phyloP scores from a whole-genome alignment of 2,329 filamentous ascomycete species.

The Aspergillus sp. region DNA sequence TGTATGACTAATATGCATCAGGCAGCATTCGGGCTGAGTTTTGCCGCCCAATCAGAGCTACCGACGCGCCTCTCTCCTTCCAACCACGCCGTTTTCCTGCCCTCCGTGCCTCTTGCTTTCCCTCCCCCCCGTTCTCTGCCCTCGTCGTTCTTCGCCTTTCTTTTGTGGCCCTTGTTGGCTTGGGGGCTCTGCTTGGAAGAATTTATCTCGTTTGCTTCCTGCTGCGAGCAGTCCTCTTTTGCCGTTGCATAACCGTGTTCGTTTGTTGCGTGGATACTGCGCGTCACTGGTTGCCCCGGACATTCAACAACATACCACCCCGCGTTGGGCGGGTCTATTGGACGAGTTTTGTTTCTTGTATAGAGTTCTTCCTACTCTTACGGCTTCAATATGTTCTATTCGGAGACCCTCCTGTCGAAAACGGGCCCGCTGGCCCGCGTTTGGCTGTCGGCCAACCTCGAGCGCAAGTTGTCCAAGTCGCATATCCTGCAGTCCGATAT shows the following conservation, averaged over 20 bases:
- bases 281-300: constrained; percentile 22
- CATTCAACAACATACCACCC: constrained; percentile 17
- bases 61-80: too few relatives aligned
- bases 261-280: constrained; percentile 24
- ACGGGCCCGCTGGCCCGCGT: constrained; percentile 93
- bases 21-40: too few relatives aligned
- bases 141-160: too few relatives aligned
- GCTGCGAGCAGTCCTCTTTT: too few relatives aligned
- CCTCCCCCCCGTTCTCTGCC: too few relatives aligned
- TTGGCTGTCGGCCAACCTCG: constrained; percentile 95
- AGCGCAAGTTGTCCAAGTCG: constrained; percentile 96
- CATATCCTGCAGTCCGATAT: constrained; percentile 93
- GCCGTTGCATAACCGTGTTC: not conserved
- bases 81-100: too few relatives aligned
- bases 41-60: too few relatives aligned
- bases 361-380: constrained; percentile 5
- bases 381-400: constrained; percentile 73
- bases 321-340: constrained; percentile 23
- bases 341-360: constrained; percentile 9
- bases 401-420: constrained; percentile 89
- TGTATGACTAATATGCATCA: too few relatives aligned
- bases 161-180: too few relatives aligned
- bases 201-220: too few relatives aligned
- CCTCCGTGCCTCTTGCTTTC: too few relatives aligned
- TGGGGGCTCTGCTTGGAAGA: too few relatives aligned